Conservation (phyloP, 148 eudicot genomes). For the Nyssa sinensis region DNA sequence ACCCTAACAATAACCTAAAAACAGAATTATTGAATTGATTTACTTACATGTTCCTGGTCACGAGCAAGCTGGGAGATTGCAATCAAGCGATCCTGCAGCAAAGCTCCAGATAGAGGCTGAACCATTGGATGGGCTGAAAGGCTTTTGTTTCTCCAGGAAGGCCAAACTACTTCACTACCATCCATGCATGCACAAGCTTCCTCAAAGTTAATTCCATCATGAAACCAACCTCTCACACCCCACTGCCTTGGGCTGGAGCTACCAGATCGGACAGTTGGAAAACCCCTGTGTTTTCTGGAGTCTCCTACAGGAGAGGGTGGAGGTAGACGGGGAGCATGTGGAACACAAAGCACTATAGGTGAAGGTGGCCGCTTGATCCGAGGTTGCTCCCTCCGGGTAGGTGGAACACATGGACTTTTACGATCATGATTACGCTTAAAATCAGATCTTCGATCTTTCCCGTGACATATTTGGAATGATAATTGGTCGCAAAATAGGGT, state of each 20-base stretch:
- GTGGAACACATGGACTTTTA: constrained; percentile 94
- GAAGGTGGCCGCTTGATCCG: constrained; percentile 91
- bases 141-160: constrained; percentile 84
- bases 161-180: constrained; percentile 92
- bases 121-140: constrained; percentile 62
- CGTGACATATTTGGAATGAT: constrained; percentile 79
- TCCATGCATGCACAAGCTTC: constrained; percentile 77
- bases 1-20: neutral
- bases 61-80: constrained; percentile 88
- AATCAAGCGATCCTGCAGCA: constrained; percentile 85
- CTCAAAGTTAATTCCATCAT: constrained; percentile 72
- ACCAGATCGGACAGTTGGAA: constrained; percentile 94
- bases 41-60: constrained; percentile 93
- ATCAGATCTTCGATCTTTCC: constrained; percentile 88
- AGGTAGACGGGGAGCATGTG: constrained; percentile 92
- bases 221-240: constrained; percentile 90
- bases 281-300: constrained; percentile 84
- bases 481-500: constrained; percentile 88
- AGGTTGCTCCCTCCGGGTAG: constrained; percentile 89
- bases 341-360: constrained; percentile 98
- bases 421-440: constrained; percentile 75
- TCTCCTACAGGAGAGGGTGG: constrained; percentile 90
- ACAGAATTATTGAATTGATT: neutral
- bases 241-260: constrained; percentile 98
- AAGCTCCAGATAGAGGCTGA: constrained; percentile 79